These are phyloP conservation scores for Antitrichia curtipendula DNA, from an alignment of 225 moss, liverwort and hornwort species.

Conservation along the genomic window DNA sequence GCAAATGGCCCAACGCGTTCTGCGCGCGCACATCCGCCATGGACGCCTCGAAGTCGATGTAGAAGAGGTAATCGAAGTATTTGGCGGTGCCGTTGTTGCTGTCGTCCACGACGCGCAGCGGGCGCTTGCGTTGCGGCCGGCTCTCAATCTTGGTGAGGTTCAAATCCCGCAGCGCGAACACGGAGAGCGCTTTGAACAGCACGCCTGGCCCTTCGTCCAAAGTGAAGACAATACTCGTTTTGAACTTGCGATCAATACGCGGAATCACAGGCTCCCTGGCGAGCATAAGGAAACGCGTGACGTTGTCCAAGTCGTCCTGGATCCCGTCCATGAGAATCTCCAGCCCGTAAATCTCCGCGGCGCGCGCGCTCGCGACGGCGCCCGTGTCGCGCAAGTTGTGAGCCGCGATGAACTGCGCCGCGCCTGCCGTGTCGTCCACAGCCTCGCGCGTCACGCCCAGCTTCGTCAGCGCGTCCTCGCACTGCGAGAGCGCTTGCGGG, in stretches of 20 bases:
- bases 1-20: conserved; percentile 74
- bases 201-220: conserved; percentile 92
- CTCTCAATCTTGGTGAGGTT: conserved; percentile 96
- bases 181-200: conserved; percentile 83
- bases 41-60: conserved; percentile 93
- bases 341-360: conserved; percentile 89
- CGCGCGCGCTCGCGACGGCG: conserved; percentile 87
- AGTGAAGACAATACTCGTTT: conserved; percentile 95
- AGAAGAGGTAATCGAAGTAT: conserved; percentile 73
- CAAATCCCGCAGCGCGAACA: conserved; percentile 65
- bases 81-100: conserved; percentile 86
- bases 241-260: conserved; percentile 72
- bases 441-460: conserved; percentile 88
- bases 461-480: conserved; percentile 75
- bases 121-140: conserved; percentile 88
- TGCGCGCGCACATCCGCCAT: conserved; percentile 94
- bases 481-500: conserved; percentile 81
- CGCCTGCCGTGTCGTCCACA: conserved; percentile 92
- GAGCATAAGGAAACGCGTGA: conserved; percentile 89
- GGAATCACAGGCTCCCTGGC: conserved; percentile 92
- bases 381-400: conserved; percentile 76
- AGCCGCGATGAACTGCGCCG: conserved; percentile 87
- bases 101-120: conserved; percentile 89
- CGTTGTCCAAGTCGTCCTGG: conserved; percentile 88
- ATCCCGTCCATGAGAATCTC: conserved; percentile 88